Evolutionary conservation across 2,329 filamentous ascomycete species (phyloP).

Genomic region (Xylariales sp.): DNA sequence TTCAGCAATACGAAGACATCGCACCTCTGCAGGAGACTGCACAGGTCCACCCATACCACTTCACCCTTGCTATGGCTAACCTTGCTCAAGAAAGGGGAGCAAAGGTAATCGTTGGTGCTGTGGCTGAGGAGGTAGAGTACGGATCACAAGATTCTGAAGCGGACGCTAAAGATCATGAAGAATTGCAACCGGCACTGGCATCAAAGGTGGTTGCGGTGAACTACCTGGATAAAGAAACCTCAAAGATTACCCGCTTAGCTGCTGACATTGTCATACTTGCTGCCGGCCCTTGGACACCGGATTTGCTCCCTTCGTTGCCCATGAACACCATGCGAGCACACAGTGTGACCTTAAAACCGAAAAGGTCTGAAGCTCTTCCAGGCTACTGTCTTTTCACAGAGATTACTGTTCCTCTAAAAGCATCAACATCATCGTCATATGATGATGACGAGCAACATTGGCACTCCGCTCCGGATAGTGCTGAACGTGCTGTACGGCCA

Average conservation of each 20-base stretch:
- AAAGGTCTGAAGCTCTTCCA: constrained; percentile 55
- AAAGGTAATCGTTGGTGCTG: constrained; percentile 65
- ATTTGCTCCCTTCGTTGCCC: constrained; percentile 51
- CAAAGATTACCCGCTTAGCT: too few species aligned
- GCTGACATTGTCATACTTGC: constrained; percentile 51
- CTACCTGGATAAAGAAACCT: too few species aligned
- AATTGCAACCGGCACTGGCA: constrained; percentile 45
- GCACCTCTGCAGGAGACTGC: constrained; percentile 71
- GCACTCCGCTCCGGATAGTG: too few species aligned
- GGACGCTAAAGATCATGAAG: constrained; percentile 28
- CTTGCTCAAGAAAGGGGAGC: constrained; percentile 68
- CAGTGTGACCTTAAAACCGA: constrained; percentile 55
- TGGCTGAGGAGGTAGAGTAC: constrained; percentile 39
- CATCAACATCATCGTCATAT: constrained; percentile 58
- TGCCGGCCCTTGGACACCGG: constrained; percentile 60
- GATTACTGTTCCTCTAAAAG: constrained; percentile 65
- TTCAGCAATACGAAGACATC: constrained; percentile 64
- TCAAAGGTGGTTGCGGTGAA: too few species aligned
- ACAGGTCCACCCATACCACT: constrained; percentile 89
- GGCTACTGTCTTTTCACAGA: constrained; percentile 78
- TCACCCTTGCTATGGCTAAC: constrained; percentile 78
- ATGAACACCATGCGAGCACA: constrained; percentile 59
- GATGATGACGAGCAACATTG: too few species aligned
- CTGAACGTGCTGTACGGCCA: too few species aligned
- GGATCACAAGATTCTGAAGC: constrained; percentile 50